Evolutionary conservation across 305 asterid species (phyloP).

Genomic region (Ilex paraguariensis): DNA sequence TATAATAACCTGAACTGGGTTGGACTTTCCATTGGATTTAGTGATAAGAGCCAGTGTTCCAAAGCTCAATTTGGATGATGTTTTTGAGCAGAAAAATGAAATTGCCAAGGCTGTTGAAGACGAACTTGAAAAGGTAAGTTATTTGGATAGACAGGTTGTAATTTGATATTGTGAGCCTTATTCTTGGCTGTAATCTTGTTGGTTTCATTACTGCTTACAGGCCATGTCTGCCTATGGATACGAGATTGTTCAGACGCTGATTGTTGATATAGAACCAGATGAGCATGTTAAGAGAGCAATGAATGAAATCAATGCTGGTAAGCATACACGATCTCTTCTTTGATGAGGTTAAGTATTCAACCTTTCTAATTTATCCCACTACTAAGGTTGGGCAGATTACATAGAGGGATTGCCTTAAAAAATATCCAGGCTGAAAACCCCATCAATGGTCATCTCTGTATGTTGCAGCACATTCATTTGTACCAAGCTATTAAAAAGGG

Average conservation of each 20-base stretch:
- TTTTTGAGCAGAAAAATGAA: slow-evolving; percentile 85
- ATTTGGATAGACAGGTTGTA: background rate
- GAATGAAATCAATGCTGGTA: slow-evolving; percentile 91
- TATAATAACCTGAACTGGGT: slow-evolving; percentile 7
- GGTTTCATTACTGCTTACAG: slow-evolving; percentile 29
- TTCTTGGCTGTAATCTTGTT: background rate
- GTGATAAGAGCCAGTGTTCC: slow-evolving; percentile 90
- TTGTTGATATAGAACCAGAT: slow-evolving; percentile 88
- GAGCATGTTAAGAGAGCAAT: slow-evolving; percentile 83
- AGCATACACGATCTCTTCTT: background rate
- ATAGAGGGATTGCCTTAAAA: too few relatives aligned
- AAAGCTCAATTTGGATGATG: slow-evolving; percentile 59
- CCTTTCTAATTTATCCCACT: too few relatives aligned
- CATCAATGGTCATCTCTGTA: too few relatives aligned
- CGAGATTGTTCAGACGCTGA: slow-evolving; percentile 82
- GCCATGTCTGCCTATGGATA: slow-evolving; percentile 92
- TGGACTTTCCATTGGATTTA: slow-evolving; percentile 18
- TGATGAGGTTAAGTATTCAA: slow-evolving; percentile 1
- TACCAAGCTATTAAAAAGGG: too few relatives aligned
- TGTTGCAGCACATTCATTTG: too few relatives aligned
- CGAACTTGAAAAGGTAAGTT: slow-evolving; percentile 74
- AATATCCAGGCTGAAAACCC: too few relatives aligned
- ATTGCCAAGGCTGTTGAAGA: slow-evolving; percentile 88
- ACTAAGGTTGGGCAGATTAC: too few relatives aligned
- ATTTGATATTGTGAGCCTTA: slow-evolving; percentile 6